Evolutionary conservation across 169 alveolate species (phyloP), one percentile per base, ranked within the genome.

Genomic region (Plasmodium inui): DNA sequence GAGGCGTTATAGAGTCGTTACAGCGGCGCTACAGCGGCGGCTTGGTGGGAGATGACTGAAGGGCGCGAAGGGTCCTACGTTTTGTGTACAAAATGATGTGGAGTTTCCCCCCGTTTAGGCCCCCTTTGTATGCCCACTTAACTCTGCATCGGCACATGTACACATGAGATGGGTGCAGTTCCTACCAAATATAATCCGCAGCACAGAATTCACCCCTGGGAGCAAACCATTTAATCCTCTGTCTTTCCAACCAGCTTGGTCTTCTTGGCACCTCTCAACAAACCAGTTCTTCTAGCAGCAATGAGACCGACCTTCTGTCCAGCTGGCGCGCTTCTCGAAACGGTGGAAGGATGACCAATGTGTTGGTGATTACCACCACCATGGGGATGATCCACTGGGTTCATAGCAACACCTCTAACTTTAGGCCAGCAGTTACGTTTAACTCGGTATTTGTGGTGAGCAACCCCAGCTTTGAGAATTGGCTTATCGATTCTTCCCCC

Each of bases 311-410:
- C 99, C 98, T 99, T 99, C 97, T 98, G 98, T 70, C 99, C 99
- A 50, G 99, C 99, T 67, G 99, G 99, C 37, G 99, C 99, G 83
- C 97, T 96, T 94, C 99, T 98, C 7, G 99, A 96, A 57, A 99
- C 98, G 41, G 99, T 99, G 79, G 99, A 97, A 79, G 99, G 99
- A 92, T 99, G 99, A 91, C 99, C 99, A 83, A 99, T 98, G 97
- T 99, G 99, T 97, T 99, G 99, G 82, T 97, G 98, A 97, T 98
- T 98, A 97, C 99, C 99, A 96, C 99, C 99, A 93, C 99, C 99
- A 96, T 99, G 99, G 28, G 99, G 99, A 96, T 99, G 99, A 94
- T 99, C 99, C 55, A 99, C 99, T 71, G 99, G 99, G 99, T 99
- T 99, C 99, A 99, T 99, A 73, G 99, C 99, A 39, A 98, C 99